Conservation (phyloP, 2,329 filamentous ascomycete genomes). For the Didymella exigua region DNA sequence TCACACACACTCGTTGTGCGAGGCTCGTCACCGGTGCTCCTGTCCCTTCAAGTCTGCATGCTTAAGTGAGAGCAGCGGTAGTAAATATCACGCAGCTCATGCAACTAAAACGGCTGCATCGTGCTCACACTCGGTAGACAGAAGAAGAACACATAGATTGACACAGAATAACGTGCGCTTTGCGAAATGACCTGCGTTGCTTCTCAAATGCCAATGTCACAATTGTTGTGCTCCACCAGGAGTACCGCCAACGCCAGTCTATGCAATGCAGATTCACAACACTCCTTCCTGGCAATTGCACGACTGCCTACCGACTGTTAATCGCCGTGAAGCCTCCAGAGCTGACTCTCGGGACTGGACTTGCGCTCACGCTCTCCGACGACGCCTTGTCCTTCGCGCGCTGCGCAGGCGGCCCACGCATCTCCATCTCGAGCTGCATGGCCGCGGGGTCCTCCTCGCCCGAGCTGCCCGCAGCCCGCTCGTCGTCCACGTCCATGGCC, state of each 20-base stretch:
- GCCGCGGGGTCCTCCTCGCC: slow-evolving; percentile 40
- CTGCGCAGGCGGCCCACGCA: slow-evolving; percentile 37
- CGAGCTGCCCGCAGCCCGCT: slow-evolving; percentile 30
- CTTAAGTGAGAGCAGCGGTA: too few species aligned
- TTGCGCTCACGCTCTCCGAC: neutral
- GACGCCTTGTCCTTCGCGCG: slow-evolving; percentile 8
- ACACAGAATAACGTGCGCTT: too few species aligned
- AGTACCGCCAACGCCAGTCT: neutral
- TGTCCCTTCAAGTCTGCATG: too few species aligned
- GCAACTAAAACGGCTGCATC: too few species aligned
- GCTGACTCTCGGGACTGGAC: slow-evolving; percentile 1
- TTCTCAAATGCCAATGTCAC: neutral
- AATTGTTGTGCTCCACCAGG: too few species aligned
- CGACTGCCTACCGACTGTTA: slow-evolving; percentile 27
- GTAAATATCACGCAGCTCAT: too few species aligned
- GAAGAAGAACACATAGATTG: too few species aligned
- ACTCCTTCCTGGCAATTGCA: neutral
- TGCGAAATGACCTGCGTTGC: too few species aligned
- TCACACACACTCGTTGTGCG: too few species aligned
- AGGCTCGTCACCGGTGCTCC: too few species aligned
- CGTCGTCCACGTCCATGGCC: slow-evolving; percentile 12
- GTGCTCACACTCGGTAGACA: too few species aligned
- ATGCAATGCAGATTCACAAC: neutral
- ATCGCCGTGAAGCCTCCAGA: slow-evolving; percentile 43
- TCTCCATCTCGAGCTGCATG: slow-evolving; percentile 50